phyloP scores from a whole-genome alignment of 805 yeast genomes.

The Scheffersomyces lignosus region DNA sequence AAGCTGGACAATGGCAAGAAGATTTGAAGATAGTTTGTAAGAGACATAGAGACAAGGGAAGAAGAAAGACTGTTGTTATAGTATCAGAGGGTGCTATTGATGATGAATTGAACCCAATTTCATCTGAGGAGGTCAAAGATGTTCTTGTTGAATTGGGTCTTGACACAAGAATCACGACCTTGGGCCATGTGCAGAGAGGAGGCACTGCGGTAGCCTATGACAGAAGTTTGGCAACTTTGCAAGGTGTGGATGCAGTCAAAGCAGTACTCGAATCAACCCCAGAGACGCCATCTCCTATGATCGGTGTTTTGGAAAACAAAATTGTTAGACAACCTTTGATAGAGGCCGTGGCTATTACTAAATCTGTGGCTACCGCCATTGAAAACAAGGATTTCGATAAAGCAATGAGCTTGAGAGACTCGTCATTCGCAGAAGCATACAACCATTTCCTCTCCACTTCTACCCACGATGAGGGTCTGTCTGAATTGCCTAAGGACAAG shows the following conservation, averaged over 20 bases:
- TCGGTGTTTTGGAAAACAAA: conserved; percentile 70
- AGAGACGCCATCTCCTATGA: conserved; percentile 76
- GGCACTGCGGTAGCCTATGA: conserved; percentile 79
- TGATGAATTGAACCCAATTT: conserved; percentile 64
- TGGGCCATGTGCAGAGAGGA: conserved; percentile 84
- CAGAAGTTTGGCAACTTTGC: conserved; percentile 69
- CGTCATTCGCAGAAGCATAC: conserved; percentile 66
- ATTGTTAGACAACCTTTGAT: conserved; percentile 66
- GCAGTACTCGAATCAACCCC: conserved; percentile 70
- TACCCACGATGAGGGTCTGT: conserved; percentile 33
- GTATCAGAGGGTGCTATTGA: conserved; percentile 86
- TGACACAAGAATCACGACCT: conserved; percentile 74
- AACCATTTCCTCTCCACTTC: conserved; percentile 60
- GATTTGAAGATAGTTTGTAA: conserved; percentile 63
- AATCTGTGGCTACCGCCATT: conserved; percentile 71
- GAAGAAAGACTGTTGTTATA: conserved; percentile 74
- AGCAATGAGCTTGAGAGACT: conserved; percentile 71
- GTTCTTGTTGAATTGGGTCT: conserved; percentile 67
- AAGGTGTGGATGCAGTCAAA: conserved; percentile 80
- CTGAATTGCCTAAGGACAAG: conserved; percentile 47
- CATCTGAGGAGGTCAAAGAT: conserved; percentile 62
- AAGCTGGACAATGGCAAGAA: conserved; percentile 61
- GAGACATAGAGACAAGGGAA: conserved; percentile 68
- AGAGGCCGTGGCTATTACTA: conserved; percentile 71
- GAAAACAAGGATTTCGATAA: conserved; percentile 62